phyloP scores from a whole-genome alignment of 1,284 basidiomycete species.

The Cutaneotrichosporon cavernicola region DNA sequence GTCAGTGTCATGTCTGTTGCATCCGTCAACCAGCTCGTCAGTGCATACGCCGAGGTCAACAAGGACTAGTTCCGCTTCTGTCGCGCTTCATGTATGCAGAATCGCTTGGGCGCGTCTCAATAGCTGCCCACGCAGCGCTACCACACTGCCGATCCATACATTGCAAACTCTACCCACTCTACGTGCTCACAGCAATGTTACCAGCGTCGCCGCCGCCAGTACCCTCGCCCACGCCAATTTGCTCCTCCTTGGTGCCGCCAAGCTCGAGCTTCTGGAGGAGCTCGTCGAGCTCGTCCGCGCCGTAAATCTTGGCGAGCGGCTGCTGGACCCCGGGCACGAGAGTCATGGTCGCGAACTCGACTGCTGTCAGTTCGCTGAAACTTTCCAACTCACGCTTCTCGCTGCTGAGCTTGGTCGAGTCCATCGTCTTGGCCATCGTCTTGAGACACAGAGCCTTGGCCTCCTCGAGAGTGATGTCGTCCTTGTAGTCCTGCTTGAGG shows the following conservation, averaged over 20 bases:
- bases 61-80: no score
- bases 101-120: no score
- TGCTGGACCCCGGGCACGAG: slow-evolving; percentile 73
- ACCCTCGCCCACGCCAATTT: slow-evolving; percentile 48
- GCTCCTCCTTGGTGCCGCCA: slow-evolving; percentile 73
- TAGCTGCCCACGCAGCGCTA: no score
- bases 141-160: not conserved
- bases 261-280: slow-evolving; percentile 79
- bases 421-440: slow-evolving; percentile 99
- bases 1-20: no score
- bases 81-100: no score
- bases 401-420: slow-evolving; percentile 90
- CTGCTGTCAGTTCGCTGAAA: slow-evolving; percentile 55
- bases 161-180: slow-evolving; percentile 9
- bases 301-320: slow-evolving; percentile 89
- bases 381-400: slow-evolving; percentile 73
- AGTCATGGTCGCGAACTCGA: slow-evolving; percentile 93
- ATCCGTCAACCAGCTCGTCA: no score
- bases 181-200: slow-evolving; percentile 50
- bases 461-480: slow-evolving; percentile 83
- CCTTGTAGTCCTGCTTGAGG: slow-evolving; percentile 98
- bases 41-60: no score
- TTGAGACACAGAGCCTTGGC: slow-evolving; percentile 88
- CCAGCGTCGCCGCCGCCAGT: slow-evolving; percentile 51
- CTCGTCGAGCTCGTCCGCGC: slow-evolving; percentile 84